Conservation (phyloP, 768 basidiomycete genomes). For the Tephrocybe sp. region DNA sequence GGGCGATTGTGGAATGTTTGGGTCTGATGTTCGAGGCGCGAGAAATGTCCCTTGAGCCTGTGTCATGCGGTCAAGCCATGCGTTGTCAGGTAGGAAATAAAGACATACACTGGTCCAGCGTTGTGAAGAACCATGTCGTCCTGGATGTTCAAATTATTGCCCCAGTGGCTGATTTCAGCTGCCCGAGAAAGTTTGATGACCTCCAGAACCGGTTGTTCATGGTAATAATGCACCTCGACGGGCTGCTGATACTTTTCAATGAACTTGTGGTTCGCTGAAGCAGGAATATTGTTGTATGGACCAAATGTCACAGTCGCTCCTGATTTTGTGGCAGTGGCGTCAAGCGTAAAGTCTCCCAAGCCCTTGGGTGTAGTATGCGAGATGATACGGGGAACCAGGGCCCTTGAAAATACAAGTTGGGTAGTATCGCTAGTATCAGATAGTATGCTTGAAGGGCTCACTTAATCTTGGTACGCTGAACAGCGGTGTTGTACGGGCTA, state of each 20-base stretch:
- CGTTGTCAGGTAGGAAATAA: neutral
- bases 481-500: slow-evolving; percentile 77
- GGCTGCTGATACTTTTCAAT: slow-evolving; percentile 59
- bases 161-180: slow-evolving; percentile 97
- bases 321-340: slow-evolving; percentile 64
- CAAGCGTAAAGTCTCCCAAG: slow-evolving; percentile 56
- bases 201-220: slow-evolving; percentile 79
- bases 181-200: slow-evolving; percentile 67
- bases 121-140: slow-evolving; percentile 87
- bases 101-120: slow-evolving; percentile 81
- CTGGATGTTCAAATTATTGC: slow-evolving; percentile 89
- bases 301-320: slow-evolving; percentile 86
- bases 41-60: slow-evolving; percentile 95
- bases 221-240: slow-evolving; percentile 75
- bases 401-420: slow-evolving; percentile 35
- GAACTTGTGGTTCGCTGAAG: slow-evolving; percentile 57
- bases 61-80: neutral
- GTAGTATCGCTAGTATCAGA: neutral
- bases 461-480: slow-evolving; percentile 88
- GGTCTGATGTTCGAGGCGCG: slow-evolving; percentile 83
- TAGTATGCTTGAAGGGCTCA: slow-evolving; percentile 31
- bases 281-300: slow-evolving; percentile 74
- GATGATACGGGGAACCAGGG: slow-evolving; percentile 67
- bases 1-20: slow-evolving; percentile 67
- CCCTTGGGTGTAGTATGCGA: slow-evolving; percentile 69